phyloP scores from a whole-genome alignment of 2,329 filamentous ascomycete species.

The Colletotrichum viniferum region DNA sequence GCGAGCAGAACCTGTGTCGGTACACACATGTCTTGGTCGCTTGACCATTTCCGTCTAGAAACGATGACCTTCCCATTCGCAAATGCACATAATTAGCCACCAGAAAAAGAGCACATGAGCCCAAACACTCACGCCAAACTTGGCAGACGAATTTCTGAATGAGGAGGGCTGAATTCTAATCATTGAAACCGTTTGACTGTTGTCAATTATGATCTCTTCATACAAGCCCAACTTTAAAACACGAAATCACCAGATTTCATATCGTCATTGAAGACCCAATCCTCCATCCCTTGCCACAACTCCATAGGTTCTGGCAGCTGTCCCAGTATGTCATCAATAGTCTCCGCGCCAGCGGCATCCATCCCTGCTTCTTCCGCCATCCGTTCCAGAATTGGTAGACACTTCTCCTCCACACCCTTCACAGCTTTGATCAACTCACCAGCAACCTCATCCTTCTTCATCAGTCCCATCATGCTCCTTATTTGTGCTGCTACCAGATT shows the following conservation, averaged over 20 bases:
- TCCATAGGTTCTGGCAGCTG: background rate
- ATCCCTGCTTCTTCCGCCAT: background rate
- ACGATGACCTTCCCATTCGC: no score
- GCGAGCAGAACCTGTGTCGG: no score
- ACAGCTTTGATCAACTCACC: slow-evolving; percentile 34
- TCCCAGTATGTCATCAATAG: background rate
- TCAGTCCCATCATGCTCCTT: slow-evolving; percentile 34
- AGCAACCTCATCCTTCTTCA: slow-evolving; percentile 26
- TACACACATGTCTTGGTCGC: no score
- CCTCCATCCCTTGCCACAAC: background rate
- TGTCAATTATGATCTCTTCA: background rate
- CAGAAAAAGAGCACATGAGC: no score
- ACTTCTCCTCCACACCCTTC: slow-evolving; percentile 36
- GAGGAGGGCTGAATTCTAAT: no score
- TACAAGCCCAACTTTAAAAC: background rate
- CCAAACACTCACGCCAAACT: no score
- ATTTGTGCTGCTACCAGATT: slow-evolving; percentile 41
- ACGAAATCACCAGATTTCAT: background rate
- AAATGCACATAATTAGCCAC: no score
- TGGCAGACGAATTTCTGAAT: no score
- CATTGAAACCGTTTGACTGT: no score
- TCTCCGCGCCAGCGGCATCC: background rate
- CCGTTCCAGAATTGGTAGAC: slow-evolving; percentile 23
- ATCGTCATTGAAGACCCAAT: background rate
- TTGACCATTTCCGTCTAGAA: no score